Evolutionary conservation across 2,329 filamentous ascomycete genomes (phyloP).

Genomic region (Beauveria sp.): DNA sequence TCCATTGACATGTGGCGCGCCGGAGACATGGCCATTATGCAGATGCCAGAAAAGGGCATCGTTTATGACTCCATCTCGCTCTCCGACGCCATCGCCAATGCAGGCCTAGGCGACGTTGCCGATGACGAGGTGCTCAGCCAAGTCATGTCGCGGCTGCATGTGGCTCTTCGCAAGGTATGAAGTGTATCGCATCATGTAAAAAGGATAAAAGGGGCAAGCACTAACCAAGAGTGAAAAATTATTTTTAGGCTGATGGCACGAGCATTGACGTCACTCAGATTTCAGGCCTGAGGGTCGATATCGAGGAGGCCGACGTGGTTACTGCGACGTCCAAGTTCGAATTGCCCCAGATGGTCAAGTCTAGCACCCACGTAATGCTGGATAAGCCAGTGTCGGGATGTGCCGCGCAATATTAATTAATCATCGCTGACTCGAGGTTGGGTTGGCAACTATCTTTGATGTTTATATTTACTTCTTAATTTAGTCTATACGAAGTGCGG

Average conservation of each 20-base stretch:
- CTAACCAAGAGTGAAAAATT: background rate
- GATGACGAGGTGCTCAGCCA: background rate
- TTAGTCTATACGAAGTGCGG: no score
- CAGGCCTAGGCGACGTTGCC: background rate
- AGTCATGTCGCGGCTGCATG: background rate
- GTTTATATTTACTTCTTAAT: no score
- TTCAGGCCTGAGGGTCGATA: background rate
- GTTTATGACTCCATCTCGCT: background rate
- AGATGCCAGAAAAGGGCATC: background rate
- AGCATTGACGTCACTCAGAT: background rate
- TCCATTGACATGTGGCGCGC: background rate
- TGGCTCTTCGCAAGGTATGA: slow-evolving; percentile 6
- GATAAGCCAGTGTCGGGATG: background rate
- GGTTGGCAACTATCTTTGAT: background rate
- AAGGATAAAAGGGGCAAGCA: background rate
- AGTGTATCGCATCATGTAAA: background rate
- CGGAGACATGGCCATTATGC: slow-evolving; percentile 1
- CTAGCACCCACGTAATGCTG: background rate
- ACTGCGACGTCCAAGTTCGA: background rate
- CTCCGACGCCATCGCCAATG: background rate
- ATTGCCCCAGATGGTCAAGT: background rate
- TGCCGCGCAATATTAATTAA: background rate
- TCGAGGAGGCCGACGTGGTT: background rate
- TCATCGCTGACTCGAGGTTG: no score
- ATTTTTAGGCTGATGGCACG: background rate